Evolutionary conservation across 2,329 filamentous ascomycete species (phyloP).

Genomic region (Dendrostoma leiphaemia): DNA sequence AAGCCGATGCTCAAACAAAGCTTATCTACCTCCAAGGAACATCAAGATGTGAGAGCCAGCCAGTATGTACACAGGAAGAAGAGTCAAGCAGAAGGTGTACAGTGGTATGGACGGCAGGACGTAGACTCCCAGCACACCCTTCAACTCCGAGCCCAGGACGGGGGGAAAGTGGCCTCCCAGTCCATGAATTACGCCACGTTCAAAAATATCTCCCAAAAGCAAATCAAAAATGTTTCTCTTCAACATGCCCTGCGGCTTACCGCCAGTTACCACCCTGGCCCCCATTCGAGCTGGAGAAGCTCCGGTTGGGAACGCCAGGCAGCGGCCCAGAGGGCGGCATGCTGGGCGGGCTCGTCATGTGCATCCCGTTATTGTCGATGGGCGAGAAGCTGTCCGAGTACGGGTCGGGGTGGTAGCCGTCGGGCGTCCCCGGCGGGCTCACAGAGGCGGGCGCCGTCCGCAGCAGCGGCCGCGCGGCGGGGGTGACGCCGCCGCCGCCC

Average conservation of each 20-base stretch:
- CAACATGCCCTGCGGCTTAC: neutral
- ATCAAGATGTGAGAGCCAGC: too few relatives aligned
- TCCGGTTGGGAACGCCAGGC: constrained; percentile 1
- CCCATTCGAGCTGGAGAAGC: constrained; percentile 1
- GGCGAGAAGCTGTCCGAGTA: constrained; percentile 18
- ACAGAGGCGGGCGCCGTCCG: constrained; percentile 1
- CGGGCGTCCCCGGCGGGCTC: constrained; percentile 14
- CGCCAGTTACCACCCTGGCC: neutral
- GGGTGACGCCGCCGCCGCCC: neutral
- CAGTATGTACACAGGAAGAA: too few relatives aligned
- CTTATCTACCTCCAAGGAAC: too few relatives aligned
- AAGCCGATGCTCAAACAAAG: neutral
- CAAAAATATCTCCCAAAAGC: too few relatives aligned
- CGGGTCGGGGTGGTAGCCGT: constrained; percentile 12
- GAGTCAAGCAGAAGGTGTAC: too few relatives aligned
- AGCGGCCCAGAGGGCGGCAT: neutral
- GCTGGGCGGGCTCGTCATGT: neutral
- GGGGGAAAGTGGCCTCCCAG: too few relatives aligned
- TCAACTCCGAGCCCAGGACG: too few relatives aligned
- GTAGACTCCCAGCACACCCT: too few relatives aligned
- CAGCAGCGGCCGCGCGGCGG: constrained; percentile 8
- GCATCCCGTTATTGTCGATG: constrained; percentile 7
- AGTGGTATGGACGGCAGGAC: too few relatives aligned
- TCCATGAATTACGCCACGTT: too few relatives aligned
- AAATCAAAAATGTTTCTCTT: too few relatives aligned